Base-by-base conservation (phyloP, 1,284 basidiomycete genomes). In the Amylostereum areolatum region DNA sequence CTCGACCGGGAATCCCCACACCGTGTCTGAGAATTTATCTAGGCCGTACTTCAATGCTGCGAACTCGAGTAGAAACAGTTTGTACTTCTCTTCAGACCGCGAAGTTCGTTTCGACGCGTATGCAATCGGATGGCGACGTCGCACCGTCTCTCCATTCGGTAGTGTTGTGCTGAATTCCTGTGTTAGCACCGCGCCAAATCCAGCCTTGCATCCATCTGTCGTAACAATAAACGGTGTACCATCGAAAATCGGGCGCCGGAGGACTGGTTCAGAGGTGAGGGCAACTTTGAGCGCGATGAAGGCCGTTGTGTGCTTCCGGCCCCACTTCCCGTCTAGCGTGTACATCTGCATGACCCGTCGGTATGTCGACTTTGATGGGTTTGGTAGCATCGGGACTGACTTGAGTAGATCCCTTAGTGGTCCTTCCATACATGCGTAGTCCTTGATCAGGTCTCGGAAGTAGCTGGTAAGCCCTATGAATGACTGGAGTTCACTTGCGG, bases 401-500 rank as follows among this genome's bases (percentile, higher is more conserved):
- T 42, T 35, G 5, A 57, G 35, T 0, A 57, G 46, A 34, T 56
- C 51, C 2, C 47, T 32, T n/a, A 57, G 46, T 1, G 56, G 56
- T 4, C 52, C 52, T 40, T 51, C 54, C 7, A 56, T 34, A 25
- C 43, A 35, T 30, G 52, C 50, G 28, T 57, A 57, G 30, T 50
- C 48, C 29, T 56, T 36, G 32, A 64, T 56, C 4, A 61, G 55
- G 29, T 55, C 48, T 3, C 64, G 48, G 47, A 63, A 66, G 32
- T 59, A 56, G 1, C 59, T 55, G 0, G 59, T 61, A 5, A 64
- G 49, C 0, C 60, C 59, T 11, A 61, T 27, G 57, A 62, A 63
- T 0, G 57, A 57, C 4, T 47, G 33, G 2, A 70, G 53, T 12
- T 65, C 58, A 2, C 59, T 49, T 8, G 60, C 62, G 24, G 64